Evolutionary conservation across 148 eudicot genomes (phyloP).

Genomic region (Spergularia bocconei): DNA sequence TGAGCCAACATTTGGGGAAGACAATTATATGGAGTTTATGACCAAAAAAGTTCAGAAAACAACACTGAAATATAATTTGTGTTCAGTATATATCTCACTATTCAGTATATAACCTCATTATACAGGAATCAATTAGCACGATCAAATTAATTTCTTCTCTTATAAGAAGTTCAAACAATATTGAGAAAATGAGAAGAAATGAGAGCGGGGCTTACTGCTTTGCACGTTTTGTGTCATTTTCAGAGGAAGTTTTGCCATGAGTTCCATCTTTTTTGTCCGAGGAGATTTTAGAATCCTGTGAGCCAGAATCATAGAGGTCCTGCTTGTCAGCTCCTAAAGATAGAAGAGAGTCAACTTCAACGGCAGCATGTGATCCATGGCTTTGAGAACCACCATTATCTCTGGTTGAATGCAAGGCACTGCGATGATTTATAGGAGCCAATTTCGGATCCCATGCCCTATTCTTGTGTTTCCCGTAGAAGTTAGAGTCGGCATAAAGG

Average conservation of each 20-base stretch:
- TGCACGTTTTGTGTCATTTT: conserved; percentile 83
- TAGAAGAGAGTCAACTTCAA: conserved; percentile 41
- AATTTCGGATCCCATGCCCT: conserved; percentile 45
- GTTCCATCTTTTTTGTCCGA: conserved; percentile 60
- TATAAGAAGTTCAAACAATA: background rate
- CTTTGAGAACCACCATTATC: conserved; percentile 42
- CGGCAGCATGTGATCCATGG: conserved; percentile 37
- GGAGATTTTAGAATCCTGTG: conserved; percentile 48
- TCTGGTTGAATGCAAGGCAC: conserved; percentile 43
- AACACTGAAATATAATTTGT: background rate
- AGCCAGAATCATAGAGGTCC: conserved; percentile 47
- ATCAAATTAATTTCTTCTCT: background rate
- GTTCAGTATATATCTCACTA: background rate
- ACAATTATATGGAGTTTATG: background rate
- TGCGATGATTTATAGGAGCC: conserved; percentile 36
- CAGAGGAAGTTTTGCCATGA: conserved; percentile 47
- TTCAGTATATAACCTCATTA: background rate
- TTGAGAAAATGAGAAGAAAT: conserved; percentile 5
- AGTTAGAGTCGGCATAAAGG: conserved; percentile 39
- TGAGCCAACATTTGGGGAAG: background rate
- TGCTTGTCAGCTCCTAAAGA: conserved; percentile 48
- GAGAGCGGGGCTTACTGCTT: conserved; percentile 66
- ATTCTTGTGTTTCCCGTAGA: conserved; percentile 44
- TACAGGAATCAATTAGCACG: background rate
- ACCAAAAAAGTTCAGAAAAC: background rate